phyloP scores from a whole-genome alignment of 345 rosid species.

The Euphorbia lathyris region DNA sequence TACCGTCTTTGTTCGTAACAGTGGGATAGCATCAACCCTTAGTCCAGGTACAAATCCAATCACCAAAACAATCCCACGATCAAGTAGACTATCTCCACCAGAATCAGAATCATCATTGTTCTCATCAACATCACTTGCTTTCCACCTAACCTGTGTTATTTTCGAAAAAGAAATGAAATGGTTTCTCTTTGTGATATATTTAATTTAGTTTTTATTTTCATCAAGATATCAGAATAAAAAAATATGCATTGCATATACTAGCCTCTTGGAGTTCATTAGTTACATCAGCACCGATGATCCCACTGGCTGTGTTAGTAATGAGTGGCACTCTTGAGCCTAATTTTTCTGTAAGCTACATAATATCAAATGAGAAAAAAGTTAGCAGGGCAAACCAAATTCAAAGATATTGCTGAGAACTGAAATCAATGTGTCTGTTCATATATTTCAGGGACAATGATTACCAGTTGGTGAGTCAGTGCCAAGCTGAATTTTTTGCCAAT shows the following conservation, averaged over 20 bases:
- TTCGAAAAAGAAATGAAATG: neutral
- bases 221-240: neutral
- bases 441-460: conserved; percentile 12
- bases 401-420: neutral
- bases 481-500: conserved; percentile 31
- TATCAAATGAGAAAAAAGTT: neutral
- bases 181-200: neutral
- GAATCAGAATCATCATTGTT: neutral
- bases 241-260: neutral
- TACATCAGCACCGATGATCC: conserved; percentile 31
- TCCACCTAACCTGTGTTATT: conserved; percentile 24
- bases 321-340: conserved; percentile 25
- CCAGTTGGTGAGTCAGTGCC: conserved; percentile 27
- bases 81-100: neutral
- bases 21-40: conserved; percentile 31
- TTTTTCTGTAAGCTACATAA: conserved; percentile 17
- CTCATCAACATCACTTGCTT: neutral
- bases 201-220: neutral
- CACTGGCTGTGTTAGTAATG: conserved; percentile 23
- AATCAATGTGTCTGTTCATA: neutral
- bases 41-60: conserved; percentile 50
- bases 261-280: conserved; percentile 26
- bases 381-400: too few species aligned
- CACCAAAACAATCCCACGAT: conserved; percentile 39
- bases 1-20: conserved; percentile 29